Percentiles rank a stretch among this genome's conserved stretches.
phyloP scores from a whole-genome alignment of 2,329 filamentous ascomycete genomes.

The Ophidiomyces ophidiicola region DNA sequence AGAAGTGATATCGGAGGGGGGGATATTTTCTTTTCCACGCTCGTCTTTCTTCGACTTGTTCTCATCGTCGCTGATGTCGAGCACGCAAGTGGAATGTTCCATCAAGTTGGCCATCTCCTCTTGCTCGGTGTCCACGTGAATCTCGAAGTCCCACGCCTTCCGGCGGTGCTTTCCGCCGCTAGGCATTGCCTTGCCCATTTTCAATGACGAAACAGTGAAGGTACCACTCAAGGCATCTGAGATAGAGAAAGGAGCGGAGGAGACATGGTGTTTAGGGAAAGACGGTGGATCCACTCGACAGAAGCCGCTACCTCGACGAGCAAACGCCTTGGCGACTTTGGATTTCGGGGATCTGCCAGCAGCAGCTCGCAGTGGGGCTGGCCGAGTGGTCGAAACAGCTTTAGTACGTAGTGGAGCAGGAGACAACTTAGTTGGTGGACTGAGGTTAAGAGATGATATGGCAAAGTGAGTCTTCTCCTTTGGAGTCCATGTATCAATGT shows the following conservation, averaged over 20 bases:
- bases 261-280: constrained; percentile 34
- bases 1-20: constrained; percentile 56
- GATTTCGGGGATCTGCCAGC: constrained; percentile 68
- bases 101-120: constrained; percentile 87
- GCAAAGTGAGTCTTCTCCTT: constrained; percentile 32
- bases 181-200: constrained; percentile 21
- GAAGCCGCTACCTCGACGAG: constrained; percentile 54
- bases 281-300: constrained; percentile 59
- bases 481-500: constrained; percentile 17
- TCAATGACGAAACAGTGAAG: constrained; percentile 34
- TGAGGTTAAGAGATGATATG: constrained; percentile 23
- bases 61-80: constrained; percentile 86
- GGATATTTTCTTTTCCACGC: constrained; percentile 85
- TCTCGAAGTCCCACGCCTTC: constrained; percentile 74
- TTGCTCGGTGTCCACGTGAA: constrained; percentile 82
- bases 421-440: constrained; percentile 10
- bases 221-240: constrained; percentile 72
- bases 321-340: constrained; percentile 54
- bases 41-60: constrained; percentile 46
- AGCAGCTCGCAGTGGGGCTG: constrained; percentile 51
- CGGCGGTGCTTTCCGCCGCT: constrained; percentile 46
- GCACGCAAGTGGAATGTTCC: constrained; percentile 72
- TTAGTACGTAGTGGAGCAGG: constrained; percentile 2
- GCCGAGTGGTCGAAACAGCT: constrained; percentile 25
- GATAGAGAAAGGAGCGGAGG: constrained; percentile 64